Evolutionary conservation across 345 rosid genomes (phyloP).

Genomic region (Psidium guajava): DNA sequence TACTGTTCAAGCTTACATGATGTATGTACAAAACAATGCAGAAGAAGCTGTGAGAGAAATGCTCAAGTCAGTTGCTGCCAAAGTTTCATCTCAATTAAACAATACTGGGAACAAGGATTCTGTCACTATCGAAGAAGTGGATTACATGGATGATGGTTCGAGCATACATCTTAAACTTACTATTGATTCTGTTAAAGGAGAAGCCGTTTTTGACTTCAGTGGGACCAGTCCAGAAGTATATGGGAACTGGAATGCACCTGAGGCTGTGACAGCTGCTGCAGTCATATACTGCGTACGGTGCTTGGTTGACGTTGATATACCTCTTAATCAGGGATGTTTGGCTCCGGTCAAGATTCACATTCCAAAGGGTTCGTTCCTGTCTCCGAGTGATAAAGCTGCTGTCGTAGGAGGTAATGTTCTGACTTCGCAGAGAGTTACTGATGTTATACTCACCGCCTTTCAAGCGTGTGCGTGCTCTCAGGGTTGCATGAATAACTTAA

Average conservation of each 20-base stretch:
- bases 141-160: conserved; percentile 94
- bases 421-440: conserved; percentile 88
- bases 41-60: conserved; percentile 93
- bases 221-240: conserved; percentile 92
- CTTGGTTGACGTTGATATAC: conserved; percentile 80
- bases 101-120: conserved; percentile 10
- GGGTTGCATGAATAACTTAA: conserved; percentile 97
- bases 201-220: conserved; percentile 74
- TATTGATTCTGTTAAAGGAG: conserved; percentile 60
- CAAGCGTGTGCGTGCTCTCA: conserved; percentile 96
- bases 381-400: conserved; percentile 91
- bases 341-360: conserved; percentile 74
- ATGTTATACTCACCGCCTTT: conserved; percentile 76
- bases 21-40: conserved; percentile 75
- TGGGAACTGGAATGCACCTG: conserved; percentile 98
- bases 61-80: conserved; percentile 76
- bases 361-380: conserved; percentile 76
- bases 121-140: conserved; percentile 69
- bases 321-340: conserved; percentile 92
- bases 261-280: conserved; percentile 91
- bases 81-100: conserved; percentile 27
- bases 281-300: conserved; percentile 94
- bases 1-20: conserved; percentile 94
- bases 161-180: conserved; percentile 62
- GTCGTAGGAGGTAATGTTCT: conserved; percentile 98